Percentiles rank a stretch among this genome's conserved stretches.
Evolutionary conservation across 2,329 filamentous ascomycete species (phyloP).

Genomic region (Fusarium sp.): DNA sequence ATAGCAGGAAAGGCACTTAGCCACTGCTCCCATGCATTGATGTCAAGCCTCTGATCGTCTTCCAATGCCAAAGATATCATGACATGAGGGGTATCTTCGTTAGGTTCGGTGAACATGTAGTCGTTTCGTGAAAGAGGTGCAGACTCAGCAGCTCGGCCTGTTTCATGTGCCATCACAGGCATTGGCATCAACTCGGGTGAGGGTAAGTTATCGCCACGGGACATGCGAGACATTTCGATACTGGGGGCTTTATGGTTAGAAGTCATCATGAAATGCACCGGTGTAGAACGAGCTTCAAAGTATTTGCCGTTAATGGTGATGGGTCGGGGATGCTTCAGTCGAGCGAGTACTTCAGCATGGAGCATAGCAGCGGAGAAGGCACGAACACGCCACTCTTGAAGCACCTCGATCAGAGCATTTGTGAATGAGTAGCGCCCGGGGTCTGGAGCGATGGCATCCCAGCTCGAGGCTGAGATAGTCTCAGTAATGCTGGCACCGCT

Average conservation of each 20-base stretch:
- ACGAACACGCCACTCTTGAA: conserved; percentile 67
- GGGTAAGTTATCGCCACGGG: conserved; percentile 43
- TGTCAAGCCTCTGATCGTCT: conserved; percentile 66
- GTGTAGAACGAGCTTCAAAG: conserved; percentile 69
- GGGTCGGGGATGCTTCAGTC: conserved; percentile 69
- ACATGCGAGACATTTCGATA: conserved; percentile 63
- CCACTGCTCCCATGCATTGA: conserved; percentile 71
- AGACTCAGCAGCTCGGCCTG: conserved; percentile 46
- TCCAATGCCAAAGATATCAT: conserved; percentile 71
- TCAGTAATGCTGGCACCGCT: conserved; percentile 70
- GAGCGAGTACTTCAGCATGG: conserved; percentile 70
- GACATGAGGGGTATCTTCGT: conserved; percentile 68
- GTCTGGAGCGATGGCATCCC: conserved; percentile 71
- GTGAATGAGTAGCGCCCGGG: conserved; percentile 71
- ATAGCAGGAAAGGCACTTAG: conserved; percentile 66
- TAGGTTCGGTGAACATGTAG: conserved; percentile 58
- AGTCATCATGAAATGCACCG: conserved; percentile 73
- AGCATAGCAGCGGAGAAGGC: conserved; percentile 71
- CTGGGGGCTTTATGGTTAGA: conserved; percentile 69
- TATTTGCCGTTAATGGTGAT: conserved; percentile 68
- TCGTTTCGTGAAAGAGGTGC: conserved; percentile 40
- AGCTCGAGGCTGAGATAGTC: conserved; percentile 71
- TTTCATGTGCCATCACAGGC: conserved; percentile 36
- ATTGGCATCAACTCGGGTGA: conserved; percentile 38
- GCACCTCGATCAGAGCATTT: conserved; percentile 68